Evolutionary conservation across 768 basidiomycete species (phyloP).

Genomic region (Phlebiopsis flavidoalba): DNA sequence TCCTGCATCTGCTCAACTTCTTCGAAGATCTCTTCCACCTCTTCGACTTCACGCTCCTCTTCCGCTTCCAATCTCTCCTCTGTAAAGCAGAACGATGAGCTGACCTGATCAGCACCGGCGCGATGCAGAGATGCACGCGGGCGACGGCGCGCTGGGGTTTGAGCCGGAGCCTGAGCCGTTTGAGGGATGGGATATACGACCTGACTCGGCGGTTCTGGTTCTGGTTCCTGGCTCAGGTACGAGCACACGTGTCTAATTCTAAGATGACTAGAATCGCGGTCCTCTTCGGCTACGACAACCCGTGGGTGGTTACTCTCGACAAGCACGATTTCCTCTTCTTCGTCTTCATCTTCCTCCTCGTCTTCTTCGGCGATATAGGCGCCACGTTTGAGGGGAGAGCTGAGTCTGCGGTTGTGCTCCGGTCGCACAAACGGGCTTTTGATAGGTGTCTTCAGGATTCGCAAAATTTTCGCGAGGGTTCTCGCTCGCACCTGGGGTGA

Average conservation of each 20-base stretch:
- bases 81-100: slow-evolving; percentile 56
- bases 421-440: slow-evolving; percentile 24
- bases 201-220: not conserved
- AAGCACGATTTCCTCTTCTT: slow-evolving; percentile 37
- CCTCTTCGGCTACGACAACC: slow-evolving; percentile 66
- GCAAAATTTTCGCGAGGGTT: slow-evolving; percentile 61
- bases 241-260: slow-evolving; percentile 65
- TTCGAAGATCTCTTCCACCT: slow-evolving; percentile 36
- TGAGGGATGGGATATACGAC: slow-evolving; percentile 9
- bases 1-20: slow-evolving; percentile 8
- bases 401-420: slow-evolving; percentile 8
- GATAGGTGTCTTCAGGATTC: slow-evolving; percentile 55
- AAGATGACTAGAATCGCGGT: slow-evolving; percentile 62
- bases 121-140: slow-evolving; percentile 53
- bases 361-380: slow-evolving; percentile 30
- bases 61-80: slow-evolving; percentile 46
- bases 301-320: slow-evolving; percentile 63
- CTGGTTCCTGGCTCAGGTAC: slow-evolving; percentile 16
- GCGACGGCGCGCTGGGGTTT: slow-evolving; percentile 21
- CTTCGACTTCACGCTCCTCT: slow-evolving; percentile 48
- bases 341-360: slow-evolving; percentile 43
- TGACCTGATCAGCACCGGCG: slow-evolving; percentile 64
- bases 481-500: slow-evolving; percentile 56
- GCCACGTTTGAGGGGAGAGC: slow-evolving; percentile 18
- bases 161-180: slow-evolving; percentile 5